Evolutionary conservation across 1,284 basidiomycete species (phyloP).

Genomic region (Pseudozyma pruni): DNA sequence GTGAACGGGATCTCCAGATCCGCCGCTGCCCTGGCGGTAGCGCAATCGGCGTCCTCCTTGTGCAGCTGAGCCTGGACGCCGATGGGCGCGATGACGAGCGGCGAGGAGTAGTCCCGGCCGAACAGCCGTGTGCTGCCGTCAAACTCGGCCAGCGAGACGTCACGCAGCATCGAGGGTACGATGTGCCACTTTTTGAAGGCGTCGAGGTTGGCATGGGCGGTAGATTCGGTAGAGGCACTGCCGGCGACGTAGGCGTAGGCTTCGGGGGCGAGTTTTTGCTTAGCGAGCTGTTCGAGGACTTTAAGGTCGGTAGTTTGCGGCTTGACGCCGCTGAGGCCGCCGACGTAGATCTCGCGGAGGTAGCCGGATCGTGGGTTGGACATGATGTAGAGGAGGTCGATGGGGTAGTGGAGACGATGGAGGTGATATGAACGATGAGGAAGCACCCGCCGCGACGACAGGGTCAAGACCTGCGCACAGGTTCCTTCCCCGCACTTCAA

Average conservation of each 20-base stretch:
- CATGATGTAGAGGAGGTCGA: not conserved
- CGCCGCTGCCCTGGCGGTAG: constrained; percentile 44
- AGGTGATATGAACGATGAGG: no score
- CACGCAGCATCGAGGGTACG: constrained; percentile 51
- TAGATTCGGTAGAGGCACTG: constrained; percentile 51
- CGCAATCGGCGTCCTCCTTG: constrained; percentile 40
- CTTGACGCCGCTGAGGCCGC: constrained; percentile 32
- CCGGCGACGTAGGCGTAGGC: constrained; percentile 61
- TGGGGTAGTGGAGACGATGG: no score
- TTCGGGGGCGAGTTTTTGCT: constrained; percentile 41
- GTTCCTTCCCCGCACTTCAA: no score
- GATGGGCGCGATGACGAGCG: constrained; percentile 58
- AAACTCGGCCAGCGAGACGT: constrained; percentile 42
- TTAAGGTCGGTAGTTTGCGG: constrained; percentile 45
- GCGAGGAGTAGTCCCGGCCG: constrained; percentile 47
- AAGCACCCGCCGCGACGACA: no score
- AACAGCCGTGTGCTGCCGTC: constrained; percentile 39
- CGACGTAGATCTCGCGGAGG: constrained; percentile 58
- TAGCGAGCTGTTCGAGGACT: constrained; percentile 47
- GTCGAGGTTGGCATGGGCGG: constrained; percentile 45
- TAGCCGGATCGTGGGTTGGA: constrained; percentile 29
- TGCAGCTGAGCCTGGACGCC: constrained; percentile 58
- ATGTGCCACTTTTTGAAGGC: constrained; percentile 53
- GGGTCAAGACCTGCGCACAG: no score
- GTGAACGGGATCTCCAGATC: constrained; percentile 53